Evolutionary conservation across 805 yeast species (phyloP).

Genomic region (Blastobotrys americana): DNA sequence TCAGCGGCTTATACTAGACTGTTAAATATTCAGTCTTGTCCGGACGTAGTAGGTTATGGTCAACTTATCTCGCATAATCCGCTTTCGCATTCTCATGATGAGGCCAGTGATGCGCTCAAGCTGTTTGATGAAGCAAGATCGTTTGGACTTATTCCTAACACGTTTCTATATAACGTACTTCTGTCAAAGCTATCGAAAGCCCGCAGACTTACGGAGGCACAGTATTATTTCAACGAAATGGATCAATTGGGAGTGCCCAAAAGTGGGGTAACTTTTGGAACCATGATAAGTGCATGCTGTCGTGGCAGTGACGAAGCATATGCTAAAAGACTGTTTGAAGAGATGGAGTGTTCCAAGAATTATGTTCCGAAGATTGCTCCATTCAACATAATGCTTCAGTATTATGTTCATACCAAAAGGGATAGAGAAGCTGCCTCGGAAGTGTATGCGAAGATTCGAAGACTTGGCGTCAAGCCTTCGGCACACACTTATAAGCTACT

Average conservation of each 20-base stretch:
- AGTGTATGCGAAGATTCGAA: constrained; percentile 26
- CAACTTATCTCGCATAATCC: constrained; percentile 26
- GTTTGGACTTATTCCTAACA: constrained; percentile 25
- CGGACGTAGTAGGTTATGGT: constrained; percentile 33
- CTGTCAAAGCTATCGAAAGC: constrained; percentile 33
- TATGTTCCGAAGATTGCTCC: constrained; percentile 31
- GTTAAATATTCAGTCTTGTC: constrained; percentile 24
- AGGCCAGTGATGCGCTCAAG: constrained; percentile 28
- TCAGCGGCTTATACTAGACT: constrained; percentile 24
- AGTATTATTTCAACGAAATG: constrained; percentile 29
- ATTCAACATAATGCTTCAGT: constrained; percentile 35
- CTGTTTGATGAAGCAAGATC: constrained; percentile 29
- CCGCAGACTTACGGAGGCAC: constrained; percentile 30
- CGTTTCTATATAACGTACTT: constrained; percentile 31
- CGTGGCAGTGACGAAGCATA: constrained; percentile 29
- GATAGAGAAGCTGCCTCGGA: constrained; percentile 30
- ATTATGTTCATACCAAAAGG: constrained; percentile 28
- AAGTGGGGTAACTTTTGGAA: constrained; percentile 32
- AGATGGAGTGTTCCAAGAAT: constrained; percentile 29
- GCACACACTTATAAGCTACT: constrained; percentile 35
- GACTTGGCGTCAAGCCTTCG: constrained; percentile 27
- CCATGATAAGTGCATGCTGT: constrained; percentile 34
- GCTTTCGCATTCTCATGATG: constrained; percentile 23
- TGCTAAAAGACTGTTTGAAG: constrained; percentile 29
- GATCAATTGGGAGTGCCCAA: constrained; percentile 19